Evolutionary conservation across 495 filamentous ascomycete species (phyloP).

Genomic region (Tuber microsphaerosporum): DNA sequence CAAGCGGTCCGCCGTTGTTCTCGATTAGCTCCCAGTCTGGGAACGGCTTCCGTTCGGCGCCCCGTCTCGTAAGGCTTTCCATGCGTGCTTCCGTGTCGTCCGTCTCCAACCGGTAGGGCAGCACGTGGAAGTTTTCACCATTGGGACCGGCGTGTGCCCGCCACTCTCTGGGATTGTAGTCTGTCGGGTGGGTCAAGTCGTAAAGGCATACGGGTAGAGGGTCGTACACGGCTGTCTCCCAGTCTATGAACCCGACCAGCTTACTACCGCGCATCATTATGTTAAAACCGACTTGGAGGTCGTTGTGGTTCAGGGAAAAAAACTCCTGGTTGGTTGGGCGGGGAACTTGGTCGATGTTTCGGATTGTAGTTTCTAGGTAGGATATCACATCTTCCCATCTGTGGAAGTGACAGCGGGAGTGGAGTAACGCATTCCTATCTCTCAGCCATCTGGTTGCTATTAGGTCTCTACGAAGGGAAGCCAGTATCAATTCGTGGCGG

Average conservation of each 20-base stretch:
- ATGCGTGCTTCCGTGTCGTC: background rate
- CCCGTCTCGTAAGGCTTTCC: accelerated
- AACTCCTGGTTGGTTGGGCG: background rate
- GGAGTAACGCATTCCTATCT: accelerated
- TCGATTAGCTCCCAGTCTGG: background rate
- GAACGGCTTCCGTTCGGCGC: background rate
- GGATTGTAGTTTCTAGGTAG: background rate
- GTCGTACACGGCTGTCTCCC: conserved; percentile 11
- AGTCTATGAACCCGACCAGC: conserved; percentile 18
- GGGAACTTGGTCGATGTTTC: background rate
- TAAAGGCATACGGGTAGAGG: background rate
- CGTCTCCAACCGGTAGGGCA: background rate
- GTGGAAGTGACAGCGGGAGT: background rate
- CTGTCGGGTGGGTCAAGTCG: background rate
- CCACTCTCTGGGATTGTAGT: background rate
- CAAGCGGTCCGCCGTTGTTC: background rate
- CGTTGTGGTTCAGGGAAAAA: conserved; percentile 11
- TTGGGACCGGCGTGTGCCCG: background rate
- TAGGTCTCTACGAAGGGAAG: background rate
- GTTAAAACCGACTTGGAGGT: conserved; percentile 14
- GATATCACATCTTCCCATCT: background rate
- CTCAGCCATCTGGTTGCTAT: background rate
- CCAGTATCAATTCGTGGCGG: background rate
- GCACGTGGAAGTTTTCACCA: background rate
- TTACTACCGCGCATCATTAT: conserved; percentile 5